phyloP scores from a whole-genome alignment of 768 basidiomycete species.

The Lentinula edodes region DNA sequence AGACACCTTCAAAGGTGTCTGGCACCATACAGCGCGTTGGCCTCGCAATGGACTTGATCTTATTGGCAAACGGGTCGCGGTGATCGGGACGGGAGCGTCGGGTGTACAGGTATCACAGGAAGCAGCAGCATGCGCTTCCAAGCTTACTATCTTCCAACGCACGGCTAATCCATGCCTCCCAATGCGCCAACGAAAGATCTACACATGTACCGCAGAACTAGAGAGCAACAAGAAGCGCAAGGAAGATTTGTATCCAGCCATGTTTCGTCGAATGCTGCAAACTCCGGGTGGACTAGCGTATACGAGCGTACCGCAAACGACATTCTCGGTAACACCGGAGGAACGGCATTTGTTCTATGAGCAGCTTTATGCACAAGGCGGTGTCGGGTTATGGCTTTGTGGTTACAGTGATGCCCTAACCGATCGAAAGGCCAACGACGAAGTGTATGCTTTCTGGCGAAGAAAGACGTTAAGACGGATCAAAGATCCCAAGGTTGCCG shows the following conservation, averaged over 20 bases:
- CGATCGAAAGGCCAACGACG: constrained; percentile 4
- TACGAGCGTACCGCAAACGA: neutral
- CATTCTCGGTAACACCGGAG: constrained; percentile 1
- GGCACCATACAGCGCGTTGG: constrained; percentile 6
- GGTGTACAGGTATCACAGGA: constrained; percentile 7
- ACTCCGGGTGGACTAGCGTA: constrained; percentile 2
- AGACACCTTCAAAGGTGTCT: constrained; percentile 2
- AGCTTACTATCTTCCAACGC: constrained; percentile 7
- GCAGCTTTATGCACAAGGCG: neutral
- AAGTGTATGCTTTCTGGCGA: constrained; percentile 11
- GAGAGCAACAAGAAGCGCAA: neutral
- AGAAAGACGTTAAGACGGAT: constrained; percentile 9
- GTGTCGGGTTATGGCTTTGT: constrained; percentile 1
- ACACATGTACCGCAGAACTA: neutral
- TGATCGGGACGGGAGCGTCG: constrained; percentile 8
- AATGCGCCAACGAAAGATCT: constrained; percentile 5
- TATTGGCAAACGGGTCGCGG: neutral
- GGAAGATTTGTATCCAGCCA: constrained; percentile 3
- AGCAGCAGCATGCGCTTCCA: neutral
- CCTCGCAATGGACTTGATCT: constrained; percentile 3
- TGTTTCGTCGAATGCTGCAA: constrained; percentile 2
- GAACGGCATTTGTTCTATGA: neutral
- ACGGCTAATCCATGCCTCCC: constrained; percentile 7
- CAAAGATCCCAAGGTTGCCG: constrained; percentile 4
- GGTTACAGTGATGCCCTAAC: neutral